Base-by-base conservation (phyloP, 1,284 basidiomycete genomes). In the Pascua sp. region DNA sequence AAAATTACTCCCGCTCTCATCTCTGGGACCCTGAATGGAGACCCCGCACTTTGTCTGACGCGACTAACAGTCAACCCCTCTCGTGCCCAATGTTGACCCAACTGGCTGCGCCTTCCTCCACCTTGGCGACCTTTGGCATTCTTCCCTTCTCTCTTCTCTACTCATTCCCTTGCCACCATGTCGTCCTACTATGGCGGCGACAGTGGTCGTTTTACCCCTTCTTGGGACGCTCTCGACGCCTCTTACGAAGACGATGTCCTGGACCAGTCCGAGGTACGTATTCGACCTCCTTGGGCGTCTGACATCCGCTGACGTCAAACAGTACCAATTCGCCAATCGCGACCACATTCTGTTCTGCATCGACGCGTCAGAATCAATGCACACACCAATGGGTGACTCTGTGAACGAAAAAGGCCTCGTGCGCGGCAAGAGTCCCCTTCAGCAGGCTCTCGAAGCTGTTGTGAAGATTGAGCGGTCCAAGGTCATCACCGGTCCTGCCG, bases 301-400 rank as follows among this genome's bases (percentile, higher is more conserved):
- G 37, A 36, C 41, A 42, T 10, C 18, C 7, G 38, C 43, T 47
- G 45, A 53, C 24, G 2, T 42, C 15, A 32, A 32, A 18, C 63
- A 91, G 89, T 81, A 83, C 56, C 84, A 85, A 61, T 87, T 90
- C 63, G 84, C 84, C 42, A 85, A 85, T 61, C 83, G 83, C 59
- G 91, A 94, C 69, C 88, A 91, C 43, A 86, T 94, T 50, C 79
- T 97, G 15, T 96, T 97, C 78, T 90, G 89, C 69, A 91, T 98
- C 59, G 94, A 98, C 75, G 91, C 90, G 56, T 94, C 92, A 0
- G 79, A 83, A 43, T 88, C 90, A 12, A 98, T 98, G 93, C 86
- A 90, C 42, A 82, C 80, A 37, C 82, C 87, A 12, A 80, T 81
- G 40, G 62, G 71, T 18, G 85, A 88, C 37, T 84, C 54, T 49